Conservation (phyloP, 108 stramenopile genomes). For the Cyclotella baltica region DNA sequence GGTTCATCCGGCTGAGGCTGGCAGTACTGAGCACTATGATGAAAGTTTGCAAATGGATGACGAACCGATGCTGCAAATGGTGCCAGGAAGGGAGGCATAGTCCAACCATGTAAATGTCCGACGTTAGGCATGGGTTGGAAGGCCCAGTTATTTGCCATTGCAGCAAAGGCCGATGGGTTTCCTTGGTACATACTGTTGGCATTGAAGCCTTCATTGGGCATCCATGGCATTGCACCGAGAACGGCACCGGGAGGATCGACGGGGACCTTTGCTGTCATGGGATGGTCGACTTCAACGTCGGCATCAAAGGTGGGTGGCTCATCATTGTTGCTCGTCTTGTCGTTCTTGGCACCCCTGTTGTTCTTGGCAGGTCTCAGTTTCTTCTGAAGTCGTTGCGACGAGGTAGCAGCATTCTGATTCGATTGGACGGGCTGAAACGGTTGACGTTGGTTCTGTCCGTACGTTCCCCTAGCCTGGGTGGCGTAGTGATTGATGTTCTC, state of each 20-base stretch:
- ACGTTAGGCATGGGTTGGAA: constrained; percentile 18
- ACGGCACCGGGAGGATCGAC: constrained; percentile 42
- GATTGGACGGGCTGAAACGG: not conserved
- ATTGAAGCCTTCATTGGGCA: constrained; percentile 5
- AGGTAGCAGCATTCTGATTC: not conserved
- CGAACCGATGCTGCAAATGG: constrained; percentile 42
- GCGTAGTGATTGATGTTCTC: constrained; percentile 6
- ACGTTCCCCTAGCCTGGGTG: constrained; percentile 3
- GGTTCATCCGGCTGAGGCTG: not conserved
- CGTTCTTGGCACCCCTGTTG: not conserved
- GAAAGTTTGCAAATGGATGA: constrained; percentile 36
- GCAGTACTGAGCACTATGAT: not conserved
- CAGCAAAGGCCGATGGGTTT: constrained; percentile 9
- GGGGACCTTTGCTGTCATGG: constrained; percentile 19
- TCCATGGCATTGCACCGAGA: constrained; percentile 23
- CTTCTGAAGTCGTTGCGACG: constrained; percentile 4
- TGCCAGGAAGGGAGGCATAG: constrained; percentile 40
- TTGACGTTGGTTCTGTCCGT: not conserved
- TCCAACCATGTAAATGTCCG: constrained; percentile 23
- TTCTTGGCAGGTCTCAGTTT: not conserved
- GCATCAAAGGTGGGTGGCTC: not conserved
- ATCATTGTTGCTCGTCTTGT: not conserved
- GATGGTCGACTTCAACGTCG: not conserved
- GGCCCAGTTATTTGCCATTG: constrained; percentile 26
- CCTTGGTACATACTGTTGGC: not conserved